Conservation (phyloP, 768 basidiomycete genomes). For the Naganishia vishniacii region DNA sequence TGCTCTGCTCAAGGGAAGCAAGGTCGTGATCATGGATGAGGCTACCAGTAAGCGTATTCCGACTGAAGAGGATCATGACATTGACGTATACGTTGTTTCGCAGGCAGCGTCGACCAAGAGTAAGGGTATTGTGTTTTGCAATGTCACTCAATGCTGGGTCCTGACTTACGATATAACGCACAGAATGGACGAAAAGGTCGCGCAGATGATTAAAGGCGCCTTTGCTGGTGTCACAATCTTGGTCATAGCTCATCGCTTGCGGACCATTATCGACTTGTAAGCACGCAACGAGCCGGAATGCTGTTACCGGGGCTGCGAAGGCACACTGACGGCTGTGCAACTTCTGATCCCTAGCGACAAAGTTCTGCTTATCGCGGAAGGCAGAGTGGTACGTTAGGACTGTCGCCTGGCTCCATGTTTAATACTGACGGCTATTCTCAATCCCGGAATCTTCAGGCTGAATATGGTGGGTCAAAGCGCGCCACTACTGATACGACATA, state of each 20-base stretch:
- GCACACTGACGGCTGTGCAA: background rate
- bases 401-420: background rate
- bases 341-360: background rate
- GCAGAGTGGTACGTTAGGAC: slow-evolving; percentile 1
- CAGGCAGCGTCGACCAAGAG: slow-evolving; percentile 43
- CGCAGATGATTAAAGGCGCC: slow-evolving; percentile 40
- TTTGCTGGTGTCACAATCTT: slow-evolving; percentile 43
- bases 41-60: slow-evolving; percentile 38
- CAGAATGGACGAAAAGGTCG: slow-evolving; percentile 48
- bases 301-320: background rate
- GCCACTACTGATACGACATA: no score
- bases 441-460: no score
- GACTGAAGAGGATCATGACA: slow-evolving; percentile 35
- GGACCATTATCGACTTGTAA: slow-evolving; percentile 25
- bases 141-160: no score
- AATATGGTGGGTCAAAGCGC: background rate
- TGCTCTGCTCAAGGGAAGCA: slow-evolving; percentile 42
- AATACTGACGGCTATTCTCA: no score
- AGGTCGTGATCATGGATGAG: slow-evolving; percentile 47
- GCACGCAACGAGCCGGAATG: background rate
- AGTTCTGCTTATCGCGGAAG: background rate
- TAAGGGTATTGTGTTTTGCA: no score
- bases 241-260: slow-evolving; percentile 44
- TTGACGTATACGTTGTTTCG: slow-evolving; percentile 46
- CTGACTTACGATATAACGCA: no score